These are phyloP conservation scores for Penicillium maclennaniae DNA, from an alignment of 495 filamentous ascomycete species.

Conservation along the genomic window DNA sequence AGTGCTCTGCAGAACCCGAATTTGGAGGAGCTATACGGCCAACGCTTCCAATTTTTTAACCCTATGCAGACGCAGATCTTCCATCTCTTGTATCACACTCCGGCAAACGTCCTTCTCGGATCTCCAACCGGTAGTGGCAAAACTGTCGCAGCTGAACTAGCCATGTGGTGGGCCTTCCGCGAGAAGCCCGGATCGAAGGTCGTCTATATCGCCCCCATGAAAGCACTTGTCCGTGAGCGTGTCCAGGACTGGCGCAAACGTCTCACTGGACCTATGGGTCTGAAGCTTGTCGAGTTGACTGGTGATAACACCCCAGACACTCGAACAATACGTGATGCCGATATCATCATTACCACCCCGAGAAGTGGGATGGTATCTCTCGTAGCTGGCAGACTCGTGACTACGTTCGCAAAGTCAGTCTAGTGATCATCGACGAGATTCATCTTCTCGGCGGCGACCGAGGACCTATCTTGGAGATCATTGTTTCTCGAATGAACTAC, in stretches of 20 bases:
- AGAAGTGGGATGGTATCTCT: conserved; percentile 99
- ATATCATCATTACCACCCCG: conserved; percentile 99
- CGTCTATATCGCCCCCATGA: conserved; percentile 99
- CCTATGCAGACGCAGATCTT: conserved; percentile 99
- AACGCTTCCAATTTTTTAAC: conserved; percentile 94
- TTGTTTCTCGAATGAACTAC: conserved; percentile 99
- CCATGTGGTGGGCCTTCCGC: conserved; percentile 99
- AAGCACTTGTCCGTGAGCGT: conserved; percentile 92
- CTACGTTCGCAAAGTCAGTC: conserved; percentile 90
- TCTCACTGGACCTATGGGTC: conserved; percentile 76
- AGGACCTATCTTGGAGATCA: conserved; percentile 97
- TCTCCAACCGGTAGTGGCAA: conserved; percentile 97
- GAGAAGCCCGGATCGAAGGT: conserved; percentile 96
- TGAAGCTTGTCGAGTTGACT: conserved; percentile 93
- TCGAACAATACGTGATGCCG: conserved; percentile 85
- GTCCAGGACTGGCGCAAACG: conserved; percentile 91
- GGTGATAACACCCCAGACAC: conserved; percentile 98
- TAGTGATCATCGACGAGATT: conserved; percentile 99
- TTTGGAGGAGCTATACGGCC: conserved; percentile 81
- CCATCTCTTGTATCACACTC: conserved; percentile 87
- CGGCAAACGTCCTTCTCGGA: conserved; percentile 89
- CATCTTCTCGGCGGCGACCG: conserved; percentile 93
- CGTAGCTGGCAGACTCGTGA: conserved; percentile 96
- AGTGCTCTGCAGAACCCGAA: conserved; percentile 81
- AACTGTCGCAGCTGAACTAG: conserved; percentile 90